Evolutionary conservation across 805 yeast genomes (phyloP).

Genomic region (Saccharomyces eubayanus): DNA sequence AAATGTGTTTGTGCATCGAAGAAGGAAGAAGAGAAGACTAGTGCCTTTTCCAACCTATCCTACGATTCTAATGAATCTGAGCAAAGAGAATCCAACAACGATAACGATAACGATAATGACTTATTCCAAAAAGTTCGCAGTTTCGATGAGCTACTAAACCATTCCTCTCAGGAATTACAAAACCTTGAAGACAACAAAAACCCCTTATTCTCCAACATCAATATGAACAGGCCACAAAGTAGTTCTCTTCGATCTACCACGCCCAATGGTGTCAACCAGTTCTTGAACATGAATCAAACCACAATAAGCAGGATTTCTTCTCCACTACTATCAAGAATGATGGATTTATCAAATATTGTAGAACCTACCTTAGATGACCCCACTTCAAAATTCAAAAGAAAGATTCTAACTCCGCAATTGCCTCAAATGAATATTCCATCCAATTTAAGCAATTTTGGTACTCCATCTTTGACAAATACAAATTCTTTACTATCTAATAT

Average conservation of each 20-base stretch:
- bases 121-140: constrained; percentile 10
- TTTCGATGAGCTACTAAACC: constrained; percentile 23
- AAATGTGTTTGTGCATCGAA: neutral
- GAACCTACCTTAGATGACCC: constrained; percentile 25
- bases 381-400: constrained; percentile 16
- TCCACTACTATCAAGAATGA: constrained; percentile 19
- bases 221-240: constrained; percentile 12
- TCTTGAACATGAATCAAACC: constrained; percentile 12
- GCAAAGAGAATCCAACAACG: neutral
- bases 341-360: constrained; percentile 21
- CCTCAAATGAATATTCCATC: neutral
- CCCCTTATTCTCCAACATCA: constrained; percentile 4
- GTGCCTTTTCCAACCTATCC: neutral
- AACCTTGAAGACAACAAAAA: constrained; percentile 18
- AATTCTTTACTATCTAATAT: neutral
- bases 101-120: neutral
- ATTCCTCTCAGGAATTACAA: constrained; percentile 24
- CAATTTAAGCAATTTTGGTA: neutral
- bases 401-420: constrained; percentile 7
- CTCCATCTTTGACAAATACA: neutral
- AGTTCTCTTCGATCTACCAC: constrained; percentile 21
- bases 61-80: neutral
- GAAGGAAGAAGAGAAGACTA: neutral
- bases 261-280: constrained; percentile 10
- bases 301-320: constrained; percentile 20